Base-by-base conservation (phyloP, 768 basidiomycete genomes). In the Crucibulum laeve region DNA sequence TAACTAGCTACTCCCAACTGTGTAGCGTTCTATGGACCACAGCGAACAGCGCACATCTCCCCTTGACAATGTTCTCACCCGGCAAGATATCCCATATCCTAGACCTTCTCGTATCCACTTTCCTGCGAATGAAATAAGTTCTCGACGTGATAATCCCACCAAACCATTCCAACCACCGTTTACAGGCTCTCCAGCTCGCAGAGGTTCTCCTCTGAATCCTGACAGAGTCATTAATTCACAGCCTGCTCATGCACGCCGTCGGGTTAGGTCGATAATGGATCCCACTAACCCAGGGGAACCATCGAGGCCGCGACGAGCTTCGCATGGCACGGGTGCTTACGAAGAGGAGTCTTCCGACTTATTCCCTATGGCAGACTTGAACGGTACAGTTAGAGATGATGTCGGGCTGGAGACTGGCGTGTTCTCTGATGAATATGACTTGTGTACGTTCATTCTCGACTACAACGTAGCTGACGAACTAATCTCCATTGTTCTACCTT, bases 371-470 rank as follows among this genome's bases (percentile, higher is more conserved):
- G 18, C 34, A 8, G 43, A 49, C 5, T 11, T 18, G 21, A 38
- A 4, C 13, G 13, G 36, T 11, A 22, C 49, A 54, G 19, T 26
- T 38, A 22, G 57, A 50, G 30, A 39, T 43, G 56, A 63, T 42
- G 24, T 46, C n/a, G 52, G 59, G 45, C 44, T 51, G 30, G 35
- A 50, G 38, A 30, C 34, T 45, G 59, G 58, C 18, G 61, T 64
- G 24, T 84, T 87, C 61, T 84, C 84, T 1, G 79, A 89, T 48
- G 87, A 89, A 61, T 88, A 87, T 56, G 83, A 88, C 56, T 67
- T 88, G 47, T 77, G 87, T 89, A 58, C 66, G 84, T 73, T 4
- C 32, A 24, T 43, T 7, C 42, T 35, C 28, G 25, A 18, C 28
- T 34, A 33, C 34, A 46, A 42, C 43, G 17, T 43, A 40, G 51